phyloP scores from a whole-genome alignment of 2,329 filamentous ascomycete species.

The Bipolaris zeicola region DNA sequence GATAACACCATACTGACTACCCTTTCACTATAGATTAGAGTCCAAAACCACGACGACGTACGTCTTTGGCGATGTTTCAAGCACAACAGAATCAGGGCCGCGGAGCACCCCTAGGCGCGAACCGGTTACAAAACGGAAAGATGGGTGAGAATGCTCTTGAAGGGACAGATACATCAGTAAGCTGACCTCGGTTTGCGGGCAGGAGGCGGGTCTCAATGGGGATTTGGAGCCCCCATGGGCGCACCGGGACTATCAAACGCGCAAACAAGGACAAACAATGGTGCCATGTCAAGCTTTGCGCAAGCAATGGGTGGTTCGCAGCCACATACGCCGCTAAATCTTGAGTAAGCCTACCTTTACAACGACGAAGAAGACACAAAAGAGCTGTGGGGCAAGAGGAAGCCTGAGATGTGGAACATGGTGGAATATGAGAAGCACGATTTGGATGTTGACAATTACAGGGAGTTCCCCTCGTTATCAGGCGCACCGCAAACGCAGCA shows the following conservation, averaged over 20 bases:
- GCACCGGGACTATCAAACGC: slow-evolving; percentile 57
- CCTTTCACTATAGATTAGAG: slow-evolving; percentile 50
- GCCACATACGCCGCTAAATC: slow-evolving; percentile 59
- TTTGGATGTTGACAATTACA: slow-evolving; percentile 44
- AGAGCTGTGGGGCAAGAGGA: neutral
- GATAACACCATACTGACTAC: slow-evolving; percentile 18
- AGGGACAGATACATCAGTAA: slow-evolving; percentile 1
- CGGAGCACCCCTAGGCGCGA: slow-evolving; percentile 55
- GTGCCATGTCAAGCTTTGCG: slow-evolving; percentile 60
- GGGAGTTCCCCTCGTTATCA: slow-evolving; percentile 67
- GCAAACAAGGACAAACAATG: slow-evolving; percentile 57
- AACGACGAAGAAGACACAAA: slow-evolving; percentile 10
- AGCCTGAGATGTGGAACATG: neutral
- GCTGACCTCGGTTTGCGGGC: slow-evolving; percentile 29
- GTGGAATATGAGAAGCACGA: slow-evolving; percentile 10
- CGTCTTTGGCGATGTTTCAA: slow-evolving; percentile 58
- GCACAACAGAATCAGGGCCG: slow-evolving; percentile 58
- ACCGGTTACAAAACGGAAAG: slow-evolving; percentile 61
- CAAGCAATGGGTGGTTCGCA: slow-evolving; percentile 62
- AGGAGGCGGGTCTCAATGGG: slow-evolving; percentile 63
- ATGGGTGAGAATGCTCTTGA: slow-evolving; percentile 50
- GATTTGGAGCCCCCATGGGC: slow-evolving; percentile 61
- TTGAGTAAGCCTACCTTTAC: slow-evolving; percentile 57
- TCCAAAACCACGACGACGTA: slow-evolving; percentile 58
- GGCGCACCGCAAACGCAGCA: slow-evolving; percentile 62